phyloP scores from a whole-genome alignment of 2,329 filamentous ascomycete species.

The Phialemoniopsis sp. region DNA sequence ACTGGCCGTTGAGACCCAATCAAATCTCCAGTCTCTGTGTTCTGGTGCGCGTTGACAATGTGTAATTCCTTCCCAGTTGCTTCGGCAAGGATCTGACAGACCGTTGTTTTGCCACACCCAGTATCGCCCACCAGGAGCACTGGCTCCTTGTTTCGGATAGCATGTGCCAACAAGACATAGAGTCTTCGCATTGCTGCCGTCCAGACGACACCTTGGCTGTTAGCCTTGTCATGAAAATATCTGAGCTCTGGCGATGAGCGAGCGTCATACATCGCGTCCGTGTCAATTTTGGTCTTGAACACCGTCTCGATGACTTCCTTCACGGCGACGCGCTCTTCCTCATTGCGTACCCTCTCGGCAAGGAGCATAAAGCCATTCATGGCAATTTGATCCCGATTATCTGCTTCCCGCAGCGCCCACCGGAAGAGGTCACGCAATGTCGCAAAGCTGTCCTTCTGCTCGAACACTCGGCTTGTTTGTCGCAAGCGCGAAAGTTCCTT shows the following conservation, averaged over 20 bases:
- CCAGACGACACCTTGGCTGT: slow-evolving; percentile 76
- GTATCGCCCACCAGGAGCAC: slow-evolving; percentile 95
- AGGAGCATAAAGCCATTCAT: slow-evolving; percentile 94
- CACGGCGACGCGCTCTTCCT: slow-evolving; percentile 79
- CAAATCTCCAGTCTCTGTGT: slow-evolving; percentile 93
- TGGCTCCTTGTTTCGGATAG: slow-evolving; percentile 85
- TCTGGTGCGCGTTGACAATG: slow-evolving; percentile 96
- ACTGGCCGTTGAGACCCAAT: slow-evolving; percentile 94
- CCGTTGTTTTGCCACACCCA: slow-evolving; percentile 95
- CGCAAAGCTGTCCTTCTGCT: slow-evolving; percentile 96
- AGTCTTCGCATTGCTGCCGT: slow-evolving; percentile 90
- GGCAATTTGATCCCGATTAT: slow-evolving; percentile 84
- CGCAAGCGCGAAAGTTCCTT: slow-evolving; percentile 85
- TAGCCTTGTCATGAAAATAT: slow-evolving; percentile 38
- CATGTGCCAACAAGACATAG: slow-evolving; percentile 83
- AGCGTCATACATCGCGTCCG: slow-evolving; percentile 67
- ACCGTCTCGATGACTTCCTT: slow-evolving; percentile 85
- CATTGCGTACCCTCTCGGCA: slow-evolving; percentile 88
- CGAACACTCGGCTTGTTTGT: slow-evolving; percentile 87
- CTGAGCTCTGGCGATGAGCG: slow-evolving; percentile 51
- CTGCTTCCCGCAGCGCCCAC: slow-evolving; percentile 84
- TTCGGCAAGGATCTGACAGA: slow-evolving; percentile 88
- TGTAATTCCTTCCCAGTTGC: slow-evolving; percentile 71
- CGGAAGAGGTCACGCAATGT: slow-evolving; percentile 93
- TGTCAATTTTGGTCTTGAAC: slow-evolving; percentile 81